A percentile compares a stretch with the other conserved stretches of the same genome.
Conservation (phyloP, 192 early-diverging fungal species). For the Backusella tarrabulga region DNA sequence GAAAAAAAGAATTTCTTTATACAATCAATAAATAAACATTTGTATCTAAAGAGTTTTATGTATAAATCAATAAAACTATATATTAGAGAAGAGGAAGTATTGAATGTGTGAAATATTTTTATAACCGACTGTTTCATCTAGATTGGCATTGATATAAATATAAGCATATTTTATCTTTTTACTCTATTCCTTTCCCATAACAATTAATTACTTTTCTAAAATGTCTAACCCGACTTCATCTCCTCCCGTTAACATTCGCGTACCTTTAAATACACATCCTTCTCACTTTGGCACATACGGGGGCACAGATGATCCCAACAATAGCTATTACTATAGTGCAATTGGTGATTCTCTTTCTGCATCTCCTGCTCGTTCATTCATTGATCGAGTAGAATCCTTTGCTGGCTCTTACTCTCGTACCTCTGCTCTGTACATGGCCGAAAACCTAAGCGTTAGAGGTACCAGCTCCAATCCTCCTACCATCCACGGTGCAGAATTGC, state of each 20-base stretch:
- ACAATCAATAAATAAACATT: not conserved
- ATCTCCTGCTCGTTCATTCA: conserved; percentile 3
- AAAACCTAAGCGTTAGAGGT: conserved; percentile 13
- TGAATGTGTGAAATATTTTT: not conserved
- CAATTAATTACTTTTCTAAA: not conserved
- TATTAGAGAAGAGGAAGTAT: not conserved
- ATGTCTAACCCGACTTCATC: not conserved
- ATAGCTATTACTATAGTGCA: conserved; percentile 5
- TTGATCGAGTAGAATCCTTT: conserved; percentile 17
- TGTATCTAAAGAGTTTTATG: not conserved
- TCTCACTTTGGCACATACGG: not conserved
- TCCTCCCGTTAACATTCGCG: not conserved
- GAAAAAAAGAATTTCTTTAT: not conserved
- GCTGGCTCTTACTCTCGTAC: conserved; percentile 33
- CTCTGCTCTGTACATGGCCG: conserved; percentile 29
- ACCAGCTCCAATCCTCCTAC: not conserved
- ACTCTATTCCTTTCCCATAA: not conserved
- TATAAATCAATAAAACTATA: not conserved
- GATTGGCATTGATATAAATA: not conserved
- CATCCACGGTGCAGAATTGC: not conserved
- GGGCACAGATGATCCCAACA: not conserved
- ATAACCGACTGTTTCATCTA: not conserved
- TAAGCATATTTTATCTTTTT: not conserved
- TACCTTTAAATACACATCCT: conserved; percentile 18
- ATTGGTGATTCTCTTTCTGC: not conserved